A percentile compares a stretch with the other conserved stretches of the same genome.
Evolutionary conservation across 2,329 filamentous ascomycete species (phyloP).

Genomic region (Fusarium sp.): DNA sequence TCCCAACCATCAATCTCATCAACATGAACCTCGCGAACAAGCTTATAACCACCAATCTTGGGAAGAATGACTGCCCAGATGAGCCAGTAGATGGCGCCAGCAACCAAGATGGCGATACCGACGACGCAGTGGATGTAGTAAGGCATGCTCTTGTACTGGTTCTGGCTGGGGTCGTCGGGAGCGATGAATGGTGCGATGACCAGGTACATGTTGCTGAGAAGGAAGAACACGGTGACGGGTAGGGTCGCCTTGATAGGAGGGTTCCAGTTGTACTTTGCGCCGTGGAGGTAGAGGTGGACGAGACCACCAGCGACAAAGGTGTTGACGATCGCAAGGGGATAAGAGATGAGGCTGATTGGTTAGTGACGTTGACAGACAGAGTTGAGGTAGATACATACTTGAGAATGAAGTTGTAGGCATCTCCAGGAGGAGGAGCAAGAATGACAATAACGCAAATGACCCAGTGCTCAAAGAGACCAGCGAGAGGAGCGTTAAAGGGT

Average conservation of each 20-base stretch:
- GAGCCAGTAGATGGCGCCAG: constrained; percentile 66
- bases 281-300: constrained; percentile 63
- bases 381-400: constrained; percentile 53
- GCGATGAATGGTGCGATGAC: constrained; percentile 69
- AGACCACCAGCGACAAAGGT: constrained; percentile 64
- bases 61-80: constrained; percentile 65
- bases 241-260: constrained; percentile 65
- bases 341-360: constrained; percentile 65
- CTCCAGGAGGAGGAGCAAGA: constrained; percentile 72
- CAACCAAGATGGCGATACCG: constrained; percentile 63
- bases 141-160: constrained; percentile 63
- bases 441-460: constrained; percentile 72
- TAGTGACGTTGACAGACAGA: not conserved
- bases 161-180: constrained; percentile 58
- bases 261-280: constrained; percentile 60
- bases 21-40: constrained; percentile 64
- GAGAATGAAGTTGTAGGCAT: constrained; percentile 72
- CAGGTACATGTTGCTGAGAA: constrained; percentile 70
- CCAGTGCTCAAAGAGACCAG: constrained; percentile 72
- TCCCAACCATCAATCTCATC: constrained; percentile 73
- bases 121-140: constrained; percentile 70
- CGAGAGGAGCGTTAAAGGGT: constrained; percentile 70
- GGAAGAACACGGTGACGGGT: constrained; percentile 67
- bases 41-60: constrained; percentile 62
- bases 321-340: constrained; percentile 70